Base-by-base conservation (phyloP, 345 rosid genomes). In the Eutrema heterophyllum region DNA sequence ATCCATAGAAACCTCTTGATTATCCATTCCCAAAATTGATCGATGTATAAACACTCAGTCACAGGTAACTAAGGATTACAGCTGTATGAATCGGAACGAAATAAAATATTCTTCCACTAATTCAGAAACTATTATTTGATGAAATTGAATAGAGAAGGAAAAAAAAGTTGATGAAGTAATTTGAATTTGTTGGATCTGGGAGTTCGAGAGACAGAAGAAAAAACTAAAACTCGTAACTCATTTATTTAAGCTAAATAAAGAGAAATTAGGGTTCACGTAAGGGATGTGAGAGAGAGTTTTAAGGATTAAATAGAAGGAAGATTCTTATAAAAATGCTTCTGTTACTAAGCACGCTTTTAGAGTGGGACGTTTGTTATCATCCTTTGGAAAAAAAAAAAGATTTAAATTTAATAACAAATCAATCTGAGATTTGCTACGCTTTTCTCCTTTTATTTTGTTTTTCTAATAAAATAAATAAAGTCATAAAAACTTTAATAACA, bases 341-440 rank as follows among this genome's bases (percentile, higher is more conserved):
- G 79, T 76, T 70, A 63, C 71, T 30, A 61, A 26, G 11, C 74
- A 70, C 67, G 78, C 74, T 67, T 73, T 78, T 78, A 72, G 58
- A 53, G 74, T 78, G 72, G 74, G 65, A 30, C 73, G 74, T 73
- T 73, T 60, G 77, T 67, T 78, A 50, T 26, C n/a, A 39, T 58
- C n/a, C 35, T 52, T 11, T 51, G 1, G 1, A 15, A 12, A 14
- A 59, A 24, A 16, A 56, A 6, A 21, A 2, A 43, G 3, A 16
- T 35, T 44, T 35, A 11, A 14, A 10, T 51, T 46, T 45, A 5
- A 50, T 72, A 16, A 64, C 30, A 73, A 65, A 43, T 64, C 33
- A 0, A 38, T 38, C 48, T 33, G 29, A 48, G 53, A 57, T 38
- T 74, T 27, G 40, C 51, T 56, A 44, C 7, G 21, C 54, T 44